phyloP scores from a whole-genome alignment of 257 asterid species.

The Paraleonurus japonicus region DNA sequence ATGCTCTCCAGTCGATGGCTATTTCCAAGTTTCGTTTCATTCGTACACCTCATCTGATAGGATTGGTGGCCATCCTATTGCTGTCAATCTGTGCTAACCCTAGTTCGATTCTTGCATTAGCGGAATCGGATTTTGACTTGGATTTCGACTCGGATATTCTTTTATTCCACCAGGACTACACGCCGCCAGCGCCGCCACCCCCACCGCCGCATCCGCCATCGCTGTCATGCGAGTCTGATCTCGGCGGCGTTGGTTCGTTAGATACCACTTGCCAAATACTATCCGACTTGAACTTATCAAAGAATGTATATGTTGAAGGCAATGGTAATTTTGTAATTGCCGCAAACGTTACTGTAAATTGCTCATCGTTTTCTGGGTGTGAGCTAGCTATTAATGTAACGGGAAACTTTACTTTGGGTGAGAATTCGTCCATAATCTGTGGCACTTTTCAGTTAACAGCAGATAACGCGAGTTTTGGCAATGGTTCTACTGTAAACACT shows the following conservation, averaged over 20 bases:
- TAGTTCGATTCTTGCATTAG: conserved; percentile 27
- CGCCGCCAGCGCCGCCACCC: conserved; percentile 99
- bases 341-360: conserved; percentile 63
- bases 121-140: conserved; percentile 44
- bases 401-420: conserved; percentile 72
- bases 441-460: conserved; percentile 70
- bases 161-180: conserved; percentile 82
- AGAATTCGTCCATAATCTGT: conserved; percentile 49
- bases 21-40: conserved; percentile 27
- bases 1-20: conserved; percentile 50
- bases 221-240: conserved; percentile 77
- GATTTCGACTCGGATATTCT: conserved; percentile 59
- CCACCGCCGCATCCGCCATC: conserved; percentile 99
- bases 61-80: conserved; percentile 30
- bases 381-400: conserved; percentile 69
- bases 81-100: conserved; percentile 43
- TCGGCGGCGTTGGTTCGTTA: conserved; percentile 85
- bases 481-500: conserved; percentile 73
- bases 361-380: conserved; percentile 73
- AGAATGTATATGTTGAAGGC: conserved; percentile 81
- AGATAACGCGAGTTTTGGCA: conserved; percentile 57
- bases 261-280: conserved; percentile 86
- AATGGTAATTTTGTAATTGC: conserved; percentile 76
- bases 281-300: conserved; percentile 62
- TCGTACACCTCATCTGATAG: conserved; percentile 25